Conservation (phyloP, 2,329 filamentous ascomycete genomes). For the Fusarium drepaniforme region DNA sequence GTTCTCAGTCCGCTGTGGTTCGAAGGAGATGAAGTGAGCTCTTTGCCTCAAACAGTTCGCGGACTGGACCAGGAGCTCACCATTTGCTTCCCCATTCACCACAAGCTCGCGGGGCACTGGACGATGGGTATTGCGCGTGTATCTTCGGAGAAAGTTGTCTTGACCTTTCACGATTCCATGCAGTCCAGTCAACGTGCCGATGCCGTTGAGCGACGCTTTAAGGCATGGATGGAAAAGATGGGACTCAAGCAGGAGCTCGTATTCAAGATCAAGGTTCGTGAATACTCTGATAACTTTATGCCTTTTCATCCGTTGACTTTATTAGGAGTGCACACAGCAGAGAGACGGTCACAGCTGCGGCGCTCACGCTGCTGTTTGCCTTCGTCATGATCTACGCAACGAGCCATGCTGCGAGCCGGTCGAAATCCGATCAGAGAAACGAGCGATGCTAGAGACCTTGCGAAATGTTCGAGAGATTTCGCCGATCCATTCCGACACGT, state of each 20-base stretch:
- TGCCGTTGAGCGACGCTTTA: background rate
- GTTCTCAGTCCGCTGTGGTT: slow-evolving; percentile 19
- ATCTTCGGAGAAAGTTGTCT: background rate
- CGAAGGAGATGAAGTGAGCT: background rate
- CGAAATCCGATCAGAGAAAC: background rate
- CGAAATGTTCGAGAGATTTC: background rate
- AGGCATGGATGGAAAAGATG: background rate
- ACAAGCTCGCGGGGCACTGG: background rate
- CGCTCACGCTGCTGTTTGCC: background rate
- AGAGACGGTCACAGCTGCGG: background rate
- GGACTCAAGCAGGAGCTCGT: background rate
- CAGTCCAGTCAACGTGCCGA: background rate
- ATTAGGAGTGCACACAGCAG: background rate
- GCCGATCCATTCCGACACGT: background rate
- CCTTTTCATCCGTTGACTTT: background rate
- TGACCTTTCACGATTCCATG: background rate
- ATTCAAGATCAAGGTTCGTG: background rate
- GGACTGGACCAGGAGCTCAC: background rate
- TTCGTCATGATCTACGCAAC: background rate
- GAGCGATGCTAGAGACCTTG: background rate
- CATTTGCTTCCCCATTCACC: slow-evolving; percentile 12
- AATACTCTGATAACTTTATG: no score
- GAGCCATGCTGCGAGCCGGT: background rate
- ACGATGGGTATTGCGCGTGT: background rate
- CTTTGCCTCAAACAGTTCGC: background rate